A percentile compares a stretch with the other conserved stretches of the same genome.
Conservation (phyloP, 768 basidiomycete genomes). For the Boletus huronensis region DNA sequence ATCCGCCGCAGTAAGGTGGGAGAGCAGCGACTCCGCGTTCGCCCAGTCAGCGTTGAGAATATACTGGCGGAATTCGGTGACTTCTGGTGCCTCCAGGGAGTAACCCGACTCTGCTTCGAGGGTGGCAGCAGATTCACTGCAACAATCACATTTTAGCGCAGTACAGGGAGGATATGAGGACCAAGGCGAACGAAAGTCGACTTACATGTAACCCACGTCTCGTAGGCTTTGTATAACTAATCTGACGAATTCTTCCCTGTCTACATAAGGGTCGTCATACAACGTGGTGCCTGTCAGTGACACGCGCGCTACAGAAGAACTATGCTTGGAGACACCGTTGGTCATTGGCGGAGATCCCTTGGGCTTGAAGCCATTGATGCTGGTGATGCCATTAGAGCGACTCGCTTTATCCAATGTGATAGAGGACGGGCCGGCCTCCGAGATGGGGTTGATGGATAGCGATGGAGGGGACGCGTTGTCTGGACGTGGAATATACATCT, state of each 20-base stretch:
- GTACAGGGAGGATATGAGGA: constrained; percentile 5
- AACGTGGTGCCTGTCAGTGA: constrained; percentile 68
- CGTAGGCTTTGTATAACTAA: constrained; percentile 84
- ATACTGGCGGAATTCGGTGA: constrained; percentile 75
- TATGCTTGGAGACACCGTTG: constrained; percentile 52
- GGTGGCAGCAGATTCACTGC: constrained; percentile 82
- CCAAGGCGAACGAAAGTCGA: constrained; percentile 9
- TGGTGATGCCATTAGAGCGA: constrained; percentile 36
- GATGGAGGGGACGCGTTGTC: constrained; percentile 47
- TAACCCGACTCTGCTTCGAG: constrained; percentile 94
- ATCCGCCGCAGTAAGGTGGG: constrained; percentile 64
- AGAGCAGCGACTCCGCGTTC: constrained; percentile 68
- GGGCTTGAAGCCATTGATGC: constrained; percentile 40
- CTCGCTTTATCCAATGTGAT: constrained; percentile 32
- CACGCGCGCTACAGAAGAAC: constrained; percentile 53
- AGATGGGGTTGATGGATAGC: constrained; percentile 40
- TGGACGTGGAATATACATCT: constrained; percentile 53
- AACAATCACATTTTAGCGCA: constrained; percentile 16
- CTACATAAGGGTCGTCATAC: constrained; percentile 74
- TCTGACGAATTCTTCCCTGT: constrained; percentile 89
- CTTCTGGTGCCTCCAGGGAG: constrained; percentile 72
- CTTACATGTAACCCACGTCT: constrained; percentile 79
- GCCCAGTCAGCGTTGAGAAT: constrained; percentile 80
- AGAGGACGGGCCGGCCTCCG: constrained; percentile 54
- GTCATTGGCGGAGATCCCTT: constrained; percentile 40